Evolutionary conservation across 768 basidiomycete genomes (phyloP).

Genomic region (Leccinum broughii): DNA sequence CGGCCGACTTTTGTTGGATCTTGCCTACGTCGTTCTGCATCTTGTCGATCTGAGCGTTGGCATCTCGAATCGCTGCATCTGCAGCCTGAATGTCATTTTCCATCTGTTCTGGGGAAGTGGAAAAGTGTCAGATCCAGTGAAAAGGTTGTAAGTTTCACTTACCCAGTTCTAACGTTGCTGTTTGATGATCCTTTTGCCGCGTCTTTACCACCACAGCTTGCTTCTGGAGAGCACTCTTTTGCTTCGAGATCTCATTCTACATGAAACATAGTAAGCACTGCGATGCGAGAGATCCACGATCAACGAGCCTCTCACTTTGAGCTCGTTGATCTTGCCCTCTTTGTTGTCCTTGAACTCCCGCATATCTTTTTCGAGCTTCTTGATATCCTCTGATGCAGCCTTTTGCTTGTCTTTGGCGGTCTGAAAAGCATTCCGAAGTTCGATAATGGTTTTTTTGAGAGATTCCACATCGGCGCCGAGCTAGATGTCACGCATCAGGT

Average conservation of each 20-base stretch:
- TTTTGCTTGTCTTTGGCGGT: constrained; percentile 75
- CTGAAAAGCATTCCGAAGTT: constrained; percentile 58
- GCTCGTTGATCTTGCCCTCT: constrained; percentile 87
- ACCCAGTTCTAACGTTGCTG: constrained; percentile 88
- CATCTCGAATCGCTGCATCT: constrained; percentile 27
- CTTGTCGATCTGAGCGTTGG: constrained; percentile 48
- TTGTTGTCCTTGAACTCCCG: constrained; percentile 89
- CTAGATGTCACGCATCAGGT: constrained; percentile 40
- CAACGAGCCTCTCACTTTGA: constrained; percentile 60
- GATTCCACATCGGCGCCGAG: constrained; percentile 78
- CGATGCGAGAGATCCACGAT: not conserved
- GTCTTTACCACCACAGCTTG: constrained; percentile 80
- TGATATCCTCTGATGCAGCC: constrained; percentile 71
- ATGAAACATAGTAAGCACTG: not conserved
- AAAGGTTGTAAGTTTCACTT: constrained; percentile 21
- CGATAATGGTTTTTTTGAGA: constrained; percentile 60
- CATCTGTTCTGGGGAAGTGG: constrained; percentile 25
- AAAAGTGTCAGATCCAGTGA: not conserved
- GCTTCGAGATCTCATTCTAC: constrained; percentile 70
- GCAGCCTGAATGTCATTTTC: constrained; percentile 31
- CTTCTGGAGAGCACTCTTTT: constrained; percentile 80
- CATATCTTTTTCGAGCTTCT: constrained; percentile 95
- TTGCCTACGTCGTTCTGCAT: constrained; percentile 64
- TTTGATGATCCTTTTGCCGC: constrained; percentile 88
- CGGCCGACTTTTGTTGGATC: constrained; percentile 48